Evolutionary conservation across 352 stramenopile species (phyloP).

Genomic region (Halophytophthora batemanensis): DNA sequence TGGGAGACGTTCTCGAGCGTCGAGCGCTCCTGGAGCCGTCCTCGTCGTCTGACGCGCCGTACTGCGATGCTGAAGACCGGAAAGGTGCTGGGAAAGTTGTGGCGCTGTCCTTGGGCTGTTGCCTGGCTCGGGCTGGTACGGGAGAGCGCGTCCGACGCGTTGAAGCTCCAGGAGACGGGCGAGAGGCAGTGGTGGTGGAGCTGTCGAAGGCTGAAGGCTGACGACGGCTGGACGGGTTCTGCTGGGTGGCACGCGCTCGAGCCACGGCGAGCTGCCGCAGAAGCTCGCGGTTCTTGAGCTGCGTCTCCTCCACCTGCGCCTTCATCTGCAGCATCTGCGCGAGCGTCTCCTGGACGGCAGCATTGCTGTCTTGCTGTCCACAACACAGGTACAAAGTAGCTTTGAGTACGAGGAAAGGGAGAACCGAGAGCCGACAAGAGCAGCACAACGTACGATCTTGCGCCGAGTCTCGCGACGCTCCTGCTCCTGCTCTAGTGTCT

Average conservation of each 20-base stretch:
- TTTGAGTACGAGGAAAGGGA: background rate
- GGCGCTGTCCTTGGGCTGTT: slow-evolving; percentile 12
- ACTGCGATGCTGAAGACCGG: slow-evolving; percentile 17
- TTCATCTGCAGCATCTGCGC: slow-evolving; percentile 59
- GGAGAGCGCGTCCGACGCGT: slow-evolving; percentile 6
- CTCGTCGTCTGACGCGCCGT: slow-evolving; percentile 34
- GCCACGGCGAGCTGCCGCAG: slow-evolving; percentile 69
- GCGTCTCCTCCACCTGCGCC: slow-evolving; percentile 50
- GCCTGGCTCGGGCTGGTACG: background rate
- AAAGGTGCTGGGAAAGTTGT: slow-evolving; percentile 19
- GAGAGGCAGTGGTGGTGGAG: slow-evolving; percentile 7
- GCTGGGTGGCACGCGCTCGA: slow-evolving; percentile 31
- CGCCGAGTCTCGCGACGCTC: slow-evolving; percentile 33
- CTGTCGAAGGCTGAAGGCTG: slow-evolving; percentile 8
- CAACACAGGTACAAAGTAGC: slow-evolving; percentile 1
- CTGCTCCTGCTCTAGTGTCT: slow-evolving; percentile 15
- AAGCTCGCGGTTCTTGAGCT: slow-evolving; percentile 77
- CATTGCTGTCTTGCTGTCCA: slow-evolving; percentile 48
- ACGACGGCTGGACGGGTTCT: slow-evolving; percentile 13
- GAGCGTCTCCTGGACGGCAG: slow-evolving; percentile 49
- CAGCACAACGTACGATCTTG: slow-evolving; percentile 30
- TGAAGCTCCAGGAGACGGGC: slow-evolving; percentile 10
- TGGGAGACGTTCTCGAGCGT: slow-evolving; percentile 2
- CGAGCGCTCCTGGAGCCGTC: slow-evolving; percentile 9
- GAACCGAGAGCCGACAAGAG: too few species aligned